Base-by-base conservation (phyloP, 164 flowering plant genomes). In the Protea cynaroides region DNA sequence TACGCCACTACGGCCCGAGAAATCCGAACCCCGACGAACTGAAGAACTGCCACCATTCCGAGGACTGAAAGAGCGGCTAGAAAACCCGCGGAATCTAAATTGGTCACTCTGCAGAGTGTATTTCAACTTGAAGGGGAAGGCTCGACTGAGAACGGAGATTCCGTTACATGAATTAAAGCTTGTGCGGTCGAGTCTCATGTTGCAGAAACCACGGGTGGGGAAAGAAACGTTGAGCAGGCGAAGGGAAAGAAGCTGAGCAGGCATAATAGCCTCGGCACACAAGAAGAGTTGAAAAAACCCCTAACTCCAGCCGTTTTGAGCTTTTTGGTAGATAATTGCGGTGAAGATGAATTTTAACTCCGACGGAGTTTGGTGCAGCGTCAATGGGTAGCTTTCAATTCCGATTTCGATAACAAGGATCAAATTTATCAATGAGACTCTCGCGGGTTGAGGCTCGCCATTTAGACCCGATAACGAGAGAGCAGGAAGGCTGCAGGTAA, bases 61-160 rank as follows among this genome's bases (percentile, higher is more conserved):
- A 58, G 78, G 36, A 18, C 80, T 70, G 57, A 64, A 61, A 18
- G 84, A 50, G 6, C 84, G 80, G 23, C 79, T 75, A 3, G 89
- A 87, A 53, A 80, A 67, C 12, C 53, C 52, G 29, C 67, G 56
- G 12, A 29, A 14, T 13, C 56, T 47, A 29, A 9, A 21, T 29
- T 43, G 59, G 1, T 59, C 29, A 21, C 14, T 37, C 29, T n/a
- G 37, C 63, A 38, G 6, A 40, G 19, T 13, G 66, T 71, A 72
- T 61, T 65, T 79, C 55, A 81, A 66, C 65, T 67, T 80, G 67
- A 75, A 79, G 6, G 89, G 84, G 64, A 86, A 80, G 50, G 76
- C 56, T 23, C 81, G 75, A 25, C 68, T 59, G 63, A 84, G 64
- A 68, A 66, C 47, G 65, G 81, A 77, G 12, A 65, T 19, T 52